Base-by-base conservation (phyloP, 768 basidiomycete genomes). In the Saitozyma sp. region DNA sequence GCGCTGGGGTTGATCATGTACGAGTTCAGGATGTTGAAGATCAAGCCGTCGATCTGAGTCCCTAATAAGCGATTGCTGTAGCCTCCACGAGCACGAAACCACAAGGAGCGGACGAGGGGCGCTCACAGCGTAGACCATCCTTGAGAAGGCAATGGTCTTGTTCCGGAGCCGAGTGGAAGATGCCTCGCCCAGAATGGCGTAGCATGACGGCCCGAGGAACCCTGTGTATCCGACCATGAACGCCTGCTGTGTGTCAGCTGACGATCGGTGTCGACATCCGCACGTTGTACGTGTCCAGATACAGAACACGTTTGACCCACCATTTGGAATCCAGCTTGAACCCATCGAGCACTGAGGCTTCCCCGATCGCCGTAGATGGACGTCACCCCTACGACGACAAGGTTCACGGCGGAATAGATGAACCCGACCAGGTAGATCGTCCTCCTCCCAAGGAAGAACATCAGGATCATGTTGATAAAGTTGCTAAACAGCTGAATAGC, bases 241-340 rank as follows among this genome's bases (percentile, higher is more conserved):
- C 69, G 54, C 75, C 71, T 29, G 5, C 5, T 2, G 29, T 58
- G 46, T 16, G 6, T 45, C 17, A 19, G 45, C 58, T 60, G 54
- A 10, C 75, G 4, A 39, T 6, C 77, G 51, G 79, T 67, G 11
- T 76, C 73, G 11, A 59, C 54, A 49, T 77, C 68, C 66, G 76
- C 39, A 8, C 56, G 1, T 42, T 16, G 42, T 8, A 39, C 16
- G 3, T 9, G 40, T 20, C 3, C 45, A 17, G 39, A 4, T 20
- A 40, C 45, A 17, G 39, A 4, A n/a, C 17, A 57, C 14, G 6
- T 29, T 29, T 5, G 2, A 29, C 29, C 29, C 29, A 57, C 19
- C 20, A 62, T 16, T 9, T 38, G 38, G 17, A 60, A 39, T 14
- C 39, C 20, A 11, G 51, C 59, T 54, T 60, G 59, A 53, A 51